Evolutionary conservation across 2,329 filamentous ascomycete genomes (phyloP).

Genomic region (Botrytis sinoallii): DNA sequence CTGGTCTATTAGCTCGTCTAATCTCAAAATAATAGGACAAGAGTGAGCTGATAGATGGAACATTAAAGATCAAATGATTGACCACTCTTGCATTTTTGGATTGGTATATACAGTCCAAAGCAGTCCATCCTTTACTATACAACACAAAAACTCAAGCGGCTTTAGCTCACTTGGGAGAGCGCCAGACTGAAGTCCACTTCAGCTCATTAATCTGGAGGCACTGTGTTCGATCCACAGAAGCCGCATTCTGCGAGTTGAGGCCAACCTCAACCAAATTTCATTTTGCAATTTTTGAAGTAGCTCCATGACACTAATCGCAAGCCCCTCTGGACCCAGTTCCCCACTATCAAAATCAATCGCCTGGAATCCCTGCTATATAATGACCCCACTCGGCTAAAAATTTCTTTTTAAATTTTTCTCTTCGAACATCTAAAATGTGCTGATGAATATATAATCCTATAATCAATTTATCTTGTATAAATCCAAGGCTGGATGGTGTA

Average conservation of each 20-base stretch:
- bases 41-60: background rate
- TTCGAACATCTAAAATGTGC: background rate
- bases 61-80: background rate
- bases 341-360: background rate
- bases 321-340: background rate
- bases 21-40: background rate
- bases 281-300: background rate
- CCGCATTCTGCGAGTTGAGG: background rate
- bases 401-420: background rate
- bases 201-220: background rate
- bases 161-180: background rate
- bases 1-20: background rate
- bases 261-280: background rate
- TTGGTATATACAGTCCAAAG: background rate
- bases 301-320: background rate
- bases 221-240: background rate
- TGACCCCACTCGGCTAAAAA: background rate
- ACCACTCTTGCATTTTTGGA: background rate
- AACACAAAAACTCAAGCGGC: background rate
- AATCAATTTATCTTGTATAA: accelerated
- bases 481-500: background rate
- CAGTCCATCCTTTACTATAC: accelerated
- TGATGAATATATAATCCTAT: too few relatives aligned
- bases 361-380: background rate
- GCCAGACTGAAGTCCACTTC: background rate